Base-by-base conservation (phyloP, 1,284 basidiomycete species). In the Leccinum pachyderme region DNA sequence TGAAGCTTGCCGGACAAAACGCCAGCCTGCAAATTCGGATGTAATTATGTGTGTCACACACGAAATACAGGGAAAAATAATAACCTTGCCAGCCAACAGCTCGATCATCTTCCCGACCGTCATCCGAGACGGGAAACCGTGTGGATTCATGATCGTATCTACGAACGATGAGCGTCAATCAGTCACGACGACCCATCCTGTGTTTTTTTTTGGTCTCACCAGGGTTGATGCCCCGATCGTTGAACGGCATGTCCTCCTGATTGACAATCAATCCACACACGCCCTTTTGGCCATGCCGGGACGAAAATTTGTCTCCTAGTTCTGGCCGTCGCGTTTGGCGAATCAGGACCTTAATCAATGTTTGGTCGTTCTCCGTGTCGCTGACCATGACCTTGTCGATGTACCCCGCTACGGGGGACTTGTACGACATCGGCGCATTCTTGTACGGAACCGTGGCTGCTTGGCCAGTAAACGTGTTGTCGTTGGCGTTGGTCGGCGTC, bases 31-130 rank as follows among this genome's bases (percentile, higher is more conserved):
- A 59, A 31, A 29, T 31, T 15, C 27, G 28, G n/a, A 7, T 28
- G n/a, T 28, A n/a, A 47, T 47, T 27, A 47, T 13, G 9, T n/a
- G 8, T 18, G 12, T 24, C 41, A 11, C 7, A 24, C 7, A 43
- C 0, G 35, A 28, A 29, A 46, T 4, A 45, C 4, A n/a, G n/a
- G 12, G n/a, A 46, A 43, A 31, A 44, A 31, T 4, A 44, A 31
- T 5, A 48, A 89, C 89, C 81, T 98, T 98, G 52, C 97, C 96
- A n/a, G 94, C 91, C 22, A 99, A 77, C 25, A 98, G 79, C 74
- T 99, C 97, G 56, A 99, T 97, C 97, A 99, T 99, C 77, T 99
- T 99, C 47, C 97, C 97, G 39, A 99, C 97, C 32, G 97, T 98
- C 96, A 99, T 99, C 53, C 97, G 93, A 54, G 94, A 97, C 2